Conservation (phyloP, 192 early-diverging fungal species). For the Coemansia sp. region DNA sequence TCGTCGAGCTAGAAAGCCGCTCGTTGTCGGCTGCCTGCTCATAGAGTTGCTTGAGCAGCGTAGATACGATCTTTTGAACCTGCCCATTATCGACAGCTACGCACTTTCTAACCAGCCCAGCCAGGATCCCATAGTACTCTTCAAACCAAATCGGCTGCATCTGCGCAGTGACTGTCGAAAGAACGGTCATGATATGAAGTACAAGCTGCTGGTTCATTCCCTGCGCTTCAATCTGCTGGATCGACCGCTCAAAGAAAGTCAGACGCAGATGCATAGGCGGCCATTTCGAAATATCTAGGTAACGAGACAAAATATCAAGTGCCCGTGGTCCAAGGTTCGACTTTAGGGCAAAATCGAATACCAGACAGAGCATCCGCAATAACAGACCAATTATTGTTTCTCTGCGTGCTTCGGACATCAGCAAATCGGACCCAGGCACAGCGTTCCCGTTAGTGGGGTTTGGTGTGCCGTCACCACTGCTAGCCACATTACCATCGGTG, state of each 20-base stretch:
- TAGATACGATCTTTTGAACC: slow-evolving; percentile 69
- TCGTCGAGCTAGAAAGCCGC: slow-evolving; percentile 20
- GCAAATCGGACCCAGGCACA: slow-evolving; percentile 8
- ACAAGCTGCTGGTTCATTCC: slow-evolving; percentile 54
- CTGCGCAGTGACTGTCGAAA: slow-evolving; percentile 41
- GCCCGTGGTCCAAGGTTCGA: slow-evolving; percentile 43
- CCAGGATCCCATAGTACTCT: slow-evolving; percentile 47
- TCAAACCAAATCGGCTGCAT: slow-evolving; percentile 56
- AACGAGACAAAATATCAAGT: slow-evolving; percentile 35
- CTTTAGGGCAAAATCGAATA: slow-evolving; percentile 52
- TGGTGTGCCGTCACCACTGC: neutral
- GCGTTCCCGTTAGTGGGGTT: slow-evolving; percentile 1
- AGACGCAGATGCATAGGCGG: slow-evolving; percentile 44
- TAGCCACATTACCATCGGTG: neutral
- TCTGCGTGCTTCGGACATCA: slow-evolving; percentile 40
- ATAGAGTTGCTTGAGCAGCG: slow-evolving; percentile 74
- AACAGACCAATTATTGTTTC: slow-evolving; percentile 52
- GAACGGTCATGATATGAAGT: slow-evolving; percentile 45
- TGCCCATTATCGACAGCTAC: slow-evolving; percentile 72
- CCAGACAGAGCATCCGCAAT: slow-evolving; percentile 50
- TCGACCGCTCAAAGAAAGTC: slow-evolving; percentile 54
- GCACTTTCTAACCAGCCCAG: slow-evolving; percentile 43
- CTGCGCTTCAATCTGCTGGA: slow-evolving; percentile 51
- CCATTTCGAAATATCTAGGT: slow-evolving; percentile 41
- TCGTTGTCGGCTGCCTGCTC: slow-evolving; percentile 55